Conservation (phyloP, 305 asterid genomes). For the Solanum chacoense region DNA sequence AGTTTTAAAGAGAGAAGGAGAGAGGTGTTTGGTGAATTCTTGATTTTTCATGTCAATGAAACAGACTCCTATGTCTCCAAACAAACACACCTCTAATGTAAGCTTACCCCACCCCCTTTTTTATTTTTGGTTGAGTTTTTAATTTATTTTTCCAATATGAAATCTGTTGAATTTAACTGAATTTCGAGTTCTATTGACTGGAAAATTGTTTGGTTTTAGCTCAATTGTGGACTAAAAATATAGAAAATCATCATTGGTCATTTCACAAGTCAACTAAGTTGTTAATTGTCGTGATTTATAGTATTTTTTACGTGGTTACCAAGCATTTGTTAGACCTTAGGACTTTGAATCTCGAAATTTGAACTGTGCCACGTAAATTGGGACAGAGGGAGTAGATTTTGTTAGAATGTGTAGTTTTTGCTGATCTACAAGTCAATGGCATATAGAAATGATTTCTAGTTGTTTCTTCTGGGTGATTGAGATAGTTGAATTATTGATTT, state of each 20-base stretch:
- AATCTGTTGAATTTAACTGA: not conserved
- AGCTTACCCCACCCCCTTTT: not conserved
- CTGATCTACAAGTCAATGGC: not conserved
- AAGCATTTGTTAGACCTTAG: not conserved
- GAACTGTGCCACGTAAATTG: not conserved
- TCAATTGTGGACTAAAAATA: not conserved
- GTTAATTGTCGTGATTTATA: not conserved
- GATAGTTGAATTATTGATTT: not conserved
- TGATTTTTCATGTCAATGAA: not conserved
- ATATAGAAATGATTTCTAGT: not conserved
- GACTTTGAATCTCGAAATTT: not conserved
- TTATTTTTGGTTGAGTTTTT: not conserved
- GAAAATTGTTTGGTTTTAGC: not conserved
- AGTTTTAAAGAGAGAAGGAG: not conserved
- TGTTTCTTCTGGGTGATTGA: not conserved
- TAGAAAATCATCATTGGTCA: not conserved
- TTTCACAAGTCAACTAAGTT: not conserved
- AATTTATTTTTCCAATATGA: not conserved
- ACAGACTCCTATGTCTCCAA: constrained; percentile 36
- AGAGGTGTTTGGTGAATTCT: not conserved
- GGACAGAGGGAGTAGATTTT: not conserved
- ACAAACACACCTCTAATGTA: constrained; percentile 30
- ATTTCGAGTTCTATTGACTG: not conserved
- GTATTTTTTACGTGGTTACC: not conserved
- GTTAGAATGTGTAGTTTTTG: not conserved